Base-by-base conservation (phyloP, 441 rosid species). In the Jatropha multifida region DNA sequence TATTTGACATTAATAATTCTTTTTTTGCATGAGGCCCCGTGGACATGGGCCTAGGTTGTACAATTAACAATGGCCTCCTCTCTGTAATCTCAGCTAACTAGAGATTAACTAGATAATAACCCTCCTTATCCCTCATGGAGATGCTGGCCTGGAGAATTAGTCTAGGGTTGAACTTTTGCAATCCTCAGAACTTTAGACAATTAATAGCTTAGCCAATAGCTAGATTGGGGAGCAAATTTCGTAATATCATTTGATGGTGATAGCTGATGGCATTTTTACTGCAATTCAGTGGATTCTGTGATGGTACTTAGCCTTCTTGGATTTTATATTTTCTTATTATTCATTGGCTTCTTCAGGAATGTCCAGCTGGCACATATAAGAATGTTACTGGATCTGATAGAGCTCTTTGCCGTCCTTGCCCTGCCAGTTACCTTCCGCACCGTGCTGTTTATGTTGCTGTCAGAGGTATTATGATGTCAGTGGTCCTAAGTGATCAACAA, bases 331-430 rank as follows among this genome's bases (percentile, higher is more conserved):
- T 26, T 74, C 41, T 65, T 71, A 49, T 32, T 52, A 1, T 65
- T 67, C 67, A 59, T 76, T 81, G 77, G 38, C 52, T 41, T 80
- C 83, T 86, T 76, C 88, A 94, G 99, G 99, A 96, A 88, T 96
- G 99, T 79, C 99, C 98, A 72, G 78, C 79, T 81, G 99, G 99
- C 67, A 91, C 99, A 56, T 94, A 82, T 73, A 96, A 96, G 88
- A 94, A 92, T 77, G 90, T 88, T 55, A 88, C 85, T 68, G 99
- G 99, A 78, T 94, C 98, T 67, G 96, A 92, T 81, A 66, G 80
- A 65, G 82, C 89, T 77, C 97, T 94, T 76, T 96, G 99, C 82
- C 92, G 40, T 74, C 83, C 71, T 61, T 94, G 99, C 75, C 97
- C 98, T 66, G 76, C 84, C 64, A 23, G 79, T 71, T 97, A 94